Percentiles rank a stretch among this genome's conserved stretches.
Conservation (phyloP, 768 basidiomycete species). For the Nidularia sp. region DNA sequence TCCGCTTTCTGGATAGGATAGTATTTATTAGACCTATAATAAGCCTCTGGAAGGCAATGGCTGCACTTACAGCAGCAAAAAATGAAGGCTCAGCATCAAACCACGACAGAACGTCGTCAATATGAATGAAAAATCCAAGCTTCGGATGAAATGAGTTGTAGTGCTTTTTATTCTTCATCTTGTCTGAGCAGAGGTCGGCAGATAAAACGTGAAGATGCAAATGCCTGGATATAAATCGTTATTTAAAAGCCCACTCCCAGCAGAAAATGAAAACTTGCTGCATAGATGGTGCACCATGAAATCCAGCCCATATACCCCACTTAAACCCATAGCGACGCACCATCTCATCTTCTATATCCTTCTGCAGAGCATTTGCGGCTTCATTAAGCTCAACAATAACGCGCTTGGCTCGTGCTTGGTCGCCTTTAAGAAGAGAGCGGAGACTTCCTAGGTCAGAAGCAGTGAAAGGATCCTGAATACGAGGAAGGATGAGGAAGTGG, state of each 20-base stretch:
- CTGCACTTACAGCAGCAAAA: slow-evolving; percentile 40
- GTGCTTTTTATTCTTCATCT: slow-evolving; percentile 84
- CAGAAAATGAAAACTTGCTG: slow-evolving; percentile 45
- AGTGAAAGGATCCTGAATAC: slow-evolving; percentile 29
- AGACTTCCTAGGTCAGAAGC: slow-evolving; percentile 46
- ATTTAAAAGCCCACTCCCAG: not conserved
- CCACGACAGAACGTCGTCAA: slow-evolving; percentile 79
- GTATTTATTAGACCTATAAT: slow-evolving; percentile 1
- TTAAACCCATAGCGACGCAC: slow-evolving; percentile 62
- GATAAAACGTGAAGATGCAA: slow-evolving; percentile 86
- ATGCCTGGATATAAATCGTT: slow-evolving; percentile 43
- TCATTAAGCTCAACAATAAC: slow-evolving; percentile 49
- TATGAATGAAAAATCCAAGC: slow-evolving; percentile 76
- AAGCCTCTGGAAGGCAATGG: not conserved
- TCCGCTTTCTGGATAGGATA: slow-evolving; percentile 41
- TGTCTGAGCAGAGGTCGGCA: slow-evolving; percentile 63
- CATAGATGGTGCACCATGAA: slow-evolving; percentile 86
- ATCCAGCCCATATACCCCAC: slow-evolving; percentile 78
- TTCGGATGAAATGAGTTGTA: slow-evolving; percentile 89
- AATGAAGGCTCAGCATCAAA: slow-evolving; percentile 62
- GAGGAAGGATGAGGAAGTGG: slow-evolving; percentile 86
- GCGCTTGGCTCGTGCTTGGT: slow-evolving; percentile 49
- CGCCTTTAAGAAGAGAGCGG: slow-evolving; percentile 46
- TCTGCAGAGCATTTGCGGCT: slow-evolving; percentile 51
- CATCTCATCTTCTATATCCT: slow-evolving; percentile 80